Evolutionary conservation across 2,329 filamentous ascomycete species (phyloP), one percentile per base, ranked within the genome.

Genomic region (Pseudogymnoascus sp.): DNA sequence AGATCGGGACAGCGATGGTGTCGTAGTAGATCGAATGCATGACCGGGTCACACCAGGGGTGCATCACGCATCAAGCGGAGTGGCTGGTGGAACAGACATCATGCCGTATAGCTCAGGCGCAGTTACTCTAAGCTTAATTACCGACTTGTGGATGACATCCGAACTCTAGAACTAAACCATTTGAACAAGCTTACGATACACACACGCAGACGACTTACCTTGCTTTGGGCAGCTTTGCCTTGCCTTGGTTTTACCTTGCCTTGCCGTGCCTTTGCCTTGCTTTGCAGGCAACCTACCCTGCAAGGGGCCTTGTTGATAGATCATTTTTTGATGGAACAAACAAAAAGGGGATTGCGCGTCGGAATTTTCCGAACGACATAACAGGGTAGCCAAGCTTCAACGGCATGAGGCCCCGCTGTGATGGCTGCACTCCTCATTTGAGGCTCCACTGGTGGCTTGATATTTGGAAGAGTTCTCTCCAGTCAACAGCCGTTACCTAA

Each of bases 381-480:
- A 52, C 45, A 52, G 45, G 45, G 45, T 52, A 52, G 25, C 25
- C 25, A 30, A 52, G 45, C 45, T 25, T 52, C 45, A 52, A 30
- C 45, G 14, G 45, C n/a, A 30, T 52, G 45, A 52, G 14, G n/a
- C 23, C 45, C 45, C 25, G 45, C 25, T n/a, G 25, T 9, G 25
- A 11, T 19, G 22, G n/a, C 45, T 28, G 45, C 45, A 52, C 45
- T 52, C 45, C 45, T 30, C 5, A 7, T 52, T 52, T 52, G 45
- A 52, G 23, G 45, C 45, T 52, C 45, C 45, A 52, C 45, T 23
- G 45, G 45, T 52, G 45, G 45, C 45, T 30, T 52, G 8, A 9
- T 52, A 52, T 52, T 52, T 52, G 45, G 45, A 52, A 52, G 45
- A 28, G 45, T 11, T n/a, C n/a, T 30, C 23, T n/a, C 45, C 45